A percentile compares a stretch with the other conserved stretches of the same genome.
Conservation (phyloP, 257 asterid genomes). For the Solanum virginianum region DNA sequence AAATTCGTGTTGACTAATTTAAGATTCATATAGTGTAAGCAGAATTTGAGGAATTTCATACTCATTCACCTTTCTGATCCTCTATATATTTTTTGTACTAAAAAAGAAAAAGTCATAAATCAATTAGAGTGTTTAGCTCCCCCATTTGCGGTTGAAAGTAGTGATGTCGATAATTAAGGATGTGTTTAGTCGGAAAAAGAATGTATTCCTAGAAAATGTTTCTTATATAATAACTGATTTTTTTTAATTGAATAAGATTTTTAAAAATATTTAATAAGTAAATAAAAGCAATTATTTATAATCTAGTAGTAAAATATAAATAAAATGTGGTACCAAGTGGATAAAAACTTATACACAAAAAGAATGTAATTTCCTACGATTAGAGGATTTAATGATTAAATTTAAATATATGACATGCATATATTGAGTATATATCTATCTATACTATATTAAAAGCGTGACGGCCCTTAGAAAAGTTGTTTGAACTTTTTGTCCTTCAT, state of each 20-base stretch:
- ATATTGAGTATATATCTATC: no score
- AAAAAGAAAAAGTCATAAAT: not conserved
- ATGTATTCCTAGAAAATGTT: not conserved
- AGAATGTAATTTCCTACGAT: no score
- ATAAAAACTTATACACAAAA: no score
- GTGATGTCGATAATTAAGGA: not conserved
- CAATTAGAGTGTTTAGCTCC: not conserved
- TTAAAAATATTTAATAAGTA: not conserved
- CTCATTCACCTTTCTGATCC: not conserved
- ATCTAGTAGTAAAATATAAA: not conserved
- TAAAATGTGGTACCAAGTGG: not conserved
- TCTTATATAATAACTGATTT: not conserved
- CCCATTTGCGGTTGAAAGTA: not conserved
- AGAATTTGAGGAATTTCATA: not conserved
- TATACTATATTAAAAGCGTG: no score
- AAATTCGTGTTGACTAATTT: no score
- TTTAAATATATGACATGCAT: no score
- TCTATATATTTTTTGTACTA: not conserved
- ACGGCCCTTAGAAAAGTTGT: no score
- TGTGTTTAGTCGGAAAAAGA: not conserved
- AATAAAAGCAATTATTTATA: not conserved
- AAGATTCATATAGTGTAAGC: no score
- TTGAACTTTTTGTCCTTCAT: no score
- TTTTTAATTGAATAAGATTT: not conserved
- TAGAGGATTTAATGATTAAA: no score